Base-by-base conservation (phyloP, 805 yeast species). In the Lachancea sp. region DNA sequence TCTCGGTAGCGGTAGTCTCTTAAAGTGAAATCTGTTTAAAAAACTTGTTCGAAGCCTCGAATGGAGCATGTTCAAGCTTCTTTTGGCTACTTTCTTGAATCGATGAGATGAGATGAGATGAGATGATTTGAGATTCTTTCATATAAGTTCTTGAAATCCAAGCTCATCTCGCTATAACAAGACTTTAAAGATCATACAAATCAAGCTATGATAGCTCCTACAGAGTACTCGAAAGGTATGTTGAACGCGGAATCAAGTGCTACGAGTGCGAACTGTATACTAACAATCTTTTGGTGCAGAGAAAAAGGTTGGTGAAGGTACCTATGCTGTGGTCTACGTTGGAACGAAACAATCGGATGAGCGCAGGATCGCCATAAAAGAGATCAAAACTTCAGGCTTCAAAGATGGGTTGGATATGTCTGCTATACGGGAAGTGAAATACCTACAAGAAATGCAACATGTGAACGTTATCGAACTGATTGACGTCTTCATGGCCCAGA, bases 381-480 rank as follows among this genome's bases (percentile, higher is more conserved):
- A 89, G 70, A 93, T 93, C 72, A 93, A 93, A 58, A 84, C 95
- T 0, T 95, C 95, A 1, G 82, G 85, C 48, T 90, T 90, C 70
- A 88, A 89, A 62, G 98, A 93, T 67, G 99, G 99, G 0, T 68
- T 93, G 42, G 99, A 93, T 66, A 91, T 93, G 96, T 85, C 95
- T 20, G 99, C 99, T 32, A 77, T 89, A n/a, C 65, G 97, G 52
- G 97, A 90, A 62, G 88, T 89, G 51, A 90, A 89, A 57, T 88
- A 85, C 57, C 67, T 89, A 17, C 95, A 86, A 57, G 97, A 90
- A 55, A 63, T 90, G 44, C 74, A 75, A 39, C 90, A 86, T 60
- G 72, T 68, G 17, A 90, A 90, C 59, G 85, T 93, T 17, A 91
- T 93, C 50, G 95, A 87, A 59, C 71, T 93, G 42, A 72, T 88